Conservation (phyloP, 2,329 filamentous ascomycete species). For the Cladophialophora chaetospira region DNA sequence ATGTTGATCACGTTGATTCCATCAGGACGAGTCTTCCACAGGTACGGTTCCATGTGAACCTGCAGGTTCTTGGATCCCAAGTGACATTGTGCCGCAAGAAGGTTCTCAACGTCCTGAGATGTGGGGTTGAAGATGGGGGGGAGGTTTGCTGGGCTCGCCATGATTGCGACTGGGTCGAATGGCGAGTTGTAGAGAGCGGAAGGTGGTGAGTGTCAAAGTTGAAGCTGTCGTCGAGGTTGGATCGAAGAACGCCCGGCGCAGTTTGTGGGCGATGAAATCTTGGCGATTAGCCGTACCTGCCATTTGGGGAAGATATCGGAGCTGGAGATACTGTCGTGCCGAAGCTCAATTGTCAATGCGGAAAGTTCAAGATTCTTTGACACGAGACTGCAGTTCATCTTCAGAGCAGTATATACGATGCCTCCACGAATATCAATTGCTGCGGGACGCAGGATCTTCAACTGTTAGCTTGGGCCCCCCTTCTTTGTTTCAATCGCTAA, state of each 20-base stretch:
- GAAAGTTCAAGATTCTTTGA: constrained; percentile 1
- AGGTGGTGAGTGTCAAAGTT: constrained; percentile 32
- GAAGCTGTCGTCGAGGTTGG: constrained; percentile 4
- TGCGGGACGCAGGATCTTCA: constrained; percentile 27
- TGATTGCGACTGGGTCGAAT: constrained; percentile 52
- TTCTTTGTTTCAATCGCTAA: constrained; percentile 8
- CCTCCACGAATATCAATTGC: constrained; percentile 25
- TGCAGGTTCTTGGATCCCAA: constrained; percentile 99
- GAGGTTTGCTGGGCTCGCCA: constrained; percentile 81
- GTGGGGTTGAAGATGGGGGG: constrained; percentile 96
- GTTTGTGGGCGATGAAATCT: constrained; percentile 5
- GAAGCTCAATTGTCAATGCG: constrained; percentile 5
- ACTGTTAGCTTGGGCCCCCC: constrained; percentile 12
- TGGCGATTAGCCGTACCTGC: neutral
- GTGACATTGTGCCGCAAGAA: constrained; percentile 94
- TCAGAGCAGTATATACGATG: constrained; percentile 20
- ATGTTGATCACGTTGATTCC: constrained; percentile 99
- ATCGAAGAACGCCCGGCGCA: neutral
- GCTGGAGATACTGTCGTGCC: constrained; percentile 23
- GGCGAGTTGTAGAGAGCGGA: constrained; percentile 46
- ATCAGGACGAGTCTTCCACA: constrained; percentile 99
- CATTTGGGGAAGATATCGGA: neutral
- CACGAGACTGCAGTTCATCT: constrained; percentile 14
- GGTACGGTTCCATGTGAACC: constrained; percentile 99
- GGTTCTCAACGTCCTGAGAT: constrained; percentile 98